A percentile compares a stretch with the other conserved stretches of the same genome.
Evolutionary conservation across 257 asterid species (phyloP).

Genomic region (Gentiana macrophylla): DNA sequence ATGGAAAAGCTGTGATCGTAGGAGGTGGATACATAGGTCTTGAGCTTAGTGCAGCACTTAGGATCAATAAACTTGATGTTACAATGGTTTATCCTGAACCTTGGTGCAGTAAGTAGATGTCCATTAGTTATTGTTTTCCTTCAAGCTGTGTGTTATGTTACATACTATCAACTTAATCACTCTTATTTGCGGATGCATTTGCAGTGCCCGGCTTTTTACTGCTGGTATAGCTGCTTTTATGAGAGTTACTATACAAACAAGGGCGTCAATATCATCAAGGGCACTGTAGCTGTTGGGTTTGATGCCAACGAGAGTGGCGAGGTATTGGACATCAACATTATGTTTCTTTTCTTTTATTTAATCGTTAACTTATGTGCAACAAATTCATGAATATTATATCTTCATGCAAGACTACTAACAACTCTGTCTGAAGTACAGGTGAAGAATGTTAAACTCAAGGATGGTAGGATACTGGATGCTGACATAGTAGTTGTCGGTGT

Average conservation of each 20-base stretch:
- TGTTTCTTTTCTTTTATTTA: not conserved
- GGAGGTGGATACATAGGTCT: slow-evolving; percentile 98
- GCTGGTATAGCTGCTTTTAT: slow-evolving; percentile 84
- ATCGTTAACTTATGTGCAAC: no score
- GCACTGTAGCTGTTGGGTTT: slow-evolving; percentile 91
- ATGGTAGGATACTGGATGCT: slow-evolving; percentile 84
- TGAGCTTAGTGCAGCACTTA: slow-evolving; percentile 91
- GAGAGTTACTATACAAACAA: slow-evolving; percentile 76
- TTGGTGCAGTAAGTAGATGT: slow-evolving; percentile 86
- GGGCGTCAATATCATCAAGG: slow-evolving; percentile 82
- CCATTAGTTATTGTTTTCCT: not conserved
- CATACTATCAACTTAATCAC: not conserved
- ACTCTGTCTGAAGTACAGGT: slow-evolving; percentile 34
- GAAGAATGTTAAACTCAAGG: slow-evolving; percentile 76
- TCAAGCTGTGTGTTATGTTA: not conserved
- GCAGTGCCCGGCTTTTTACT: slow-evolving; percentile 97
- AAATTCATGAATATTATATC: no score
- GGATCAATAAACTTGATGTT: slow-evolving; percentile 58
- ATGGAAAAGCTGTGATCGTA: slow-evolving; percentile 76
- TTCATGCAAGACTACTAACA: no score
- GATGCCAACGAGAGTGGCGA: slow-evolving; percentile 60
- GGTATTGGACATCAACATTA: slow-evolving; percentile 25
- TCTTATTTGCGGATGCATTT: slow-evolving; percentile 4
- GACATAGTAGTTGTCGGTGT: slow-evolving; percentile 96
- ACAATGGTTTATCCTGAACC: slow-evolving; percentile 96